Evolutionary conservation across 148 eudicot species (phyloP), one percentile per base, ranked within the genome.

Genomic region (Limonium bicolor): DNA sequence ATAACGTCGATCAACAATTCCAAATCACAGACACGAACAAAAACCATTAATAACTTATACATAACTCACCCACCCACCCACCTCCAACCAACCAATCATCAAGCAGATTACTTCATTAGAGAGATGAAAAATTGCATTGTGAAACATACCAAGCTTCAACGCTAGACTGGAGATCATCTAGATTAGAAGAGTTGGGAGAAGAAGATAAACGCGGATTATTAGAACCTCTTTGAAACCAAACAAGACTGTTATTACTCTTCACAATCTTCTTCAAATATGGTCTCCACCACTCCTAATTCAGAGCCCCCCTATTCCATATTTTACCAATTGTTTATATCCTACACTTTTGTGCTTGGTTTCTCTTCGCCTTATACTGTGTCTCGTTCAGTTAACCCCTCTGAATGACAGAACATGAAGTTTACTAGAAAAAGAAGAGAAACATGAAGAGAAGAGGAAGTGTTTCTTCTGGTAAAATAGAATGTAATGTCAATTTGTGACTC

Each of bases 251-350:
- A 69, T 4, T 54, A 46, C 3, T 38, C 44, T 18, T 65, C 80
- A 11, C 54, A 50, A 4, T 79, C 77, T 9, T 82, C 93, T 57
- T 82, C 93, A 36, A 65, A 70, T 31, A 83, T 83, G 10, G 87
- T 83, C 0, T 66, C 77, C 46, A 71, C 83, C 27, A 66, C 73
- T 5, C 84, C 80, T 18, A 76, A 64, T 39, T 3, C 12, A 29
- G 0, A 1, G 33, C 12, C 33, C 12, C 12, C 33, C 33, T 29
- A 29, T 29, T 2, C 12, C 33, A n/a, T 8, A 29, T 29, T n/a
- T n/a, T n/a, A n/a, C n/a, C n/a, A n/a, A n/a, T n/a, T n/a, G n/a
- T n/a, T n/a, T n/a, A n/a, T n/a, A n/a, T n/a, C n/a, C n/a, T n/a
- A n/a, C n/a, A 29, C 12, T 12, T 12, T 7, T 7, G 7, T 29